phyloP scores from a whole-genome alignment of 2,329 filamentous ascomycete species.

The Colletotrichum zoysiae region DNA sequence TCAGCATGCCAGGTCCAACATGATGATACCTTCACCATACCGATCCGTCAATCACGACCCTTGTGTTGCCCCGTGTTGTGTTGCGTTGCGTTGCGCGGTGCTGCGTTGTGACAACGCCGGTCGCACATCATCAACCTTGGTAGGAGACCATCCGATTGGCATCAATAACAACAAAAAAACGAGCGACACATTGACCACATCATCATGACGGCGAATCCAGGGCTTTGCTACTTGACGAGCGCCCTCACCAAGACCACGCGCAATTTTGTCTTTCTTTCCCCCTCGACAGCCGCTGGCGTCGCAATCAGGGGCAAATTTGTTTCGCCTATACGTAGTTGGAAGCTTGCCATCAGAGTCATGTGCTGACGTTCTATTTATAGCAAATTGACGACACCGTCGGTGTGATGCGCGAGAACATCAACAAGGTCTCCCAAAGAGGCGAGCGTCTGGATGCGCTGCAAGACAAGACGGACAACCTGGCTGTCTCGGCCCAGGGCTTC shows the following conservation, averaged over 20 bases:
- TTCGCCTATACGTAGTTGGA: conserved; percentile 23
- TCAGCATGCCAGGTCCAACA: neutral
- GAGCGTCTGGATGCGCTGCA: conserved; percentile 88
- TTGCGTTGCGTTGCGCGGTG: neutral
- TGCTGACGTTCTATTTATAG: conserved; percentile 61
- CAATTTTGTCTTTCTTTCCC: neutral
- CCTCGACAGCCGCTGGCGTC: neutral
- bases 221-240: neutral
- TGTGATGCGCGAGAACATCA: conserved; percentile 98
- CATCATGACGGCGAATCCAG: too few relatives aligned
- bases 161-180: neutral
- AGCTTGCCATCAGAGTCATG: conserved; percentile 29
- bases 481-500: conserved; percentile 93
- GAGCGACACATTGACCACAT: neutral
- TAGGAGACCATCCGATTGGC: neutral
- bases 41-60: neutral
- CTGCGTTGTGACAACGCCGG: neutral
- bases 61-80: neutral
- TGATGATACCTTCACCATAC: neutral
- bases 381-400: conserved; percentile 97
- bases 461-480: conserved; percentile 95
- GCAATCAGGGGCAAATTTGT: conserved; percentile 29
- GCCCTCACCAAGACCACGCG: neutral
- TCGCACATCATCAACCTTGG: neutral
- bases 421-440: conserved; percentile 94